phyloP scores from a whole-genome alignment of 1,139 yeast species.

The Protomyces gravidus region DNA sequence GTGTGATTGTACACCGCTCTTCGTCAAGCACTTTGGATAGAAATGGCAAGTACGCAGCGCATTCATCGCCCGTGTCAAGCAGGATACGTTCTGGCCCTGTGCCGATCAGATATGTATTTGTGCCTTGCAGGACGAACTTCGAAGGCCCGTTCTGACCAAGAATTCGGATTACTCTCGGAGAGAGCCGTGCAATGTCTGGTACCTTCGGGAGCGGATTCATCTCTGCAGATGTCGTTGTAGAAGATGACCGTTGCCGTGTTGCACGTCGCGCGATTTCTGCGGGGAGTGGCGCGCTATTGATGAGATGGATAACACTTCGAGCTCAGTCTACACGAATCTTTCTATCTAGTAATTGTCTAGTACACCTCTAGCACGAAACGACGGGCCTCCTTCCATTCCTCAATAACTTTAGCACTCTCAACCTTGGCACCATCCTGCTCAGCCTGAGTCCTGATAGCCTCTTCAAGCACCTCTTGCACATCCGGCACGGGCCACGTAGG shows the following conservation, averaged over 20 bases:
- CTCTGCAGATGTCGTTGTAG: not conserved
- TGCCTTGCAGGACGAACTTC: slow-evolving; percentile 43
- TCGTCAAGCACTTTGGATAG: slow-evolving; percentile 37
- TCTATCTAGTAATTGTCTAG: slow-evolving; percentile 40
- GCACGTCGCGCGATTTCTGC: too few relatives aligned
- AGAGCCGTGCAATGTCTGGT: slow-evolving; percentile 39
- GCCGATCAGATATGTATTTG: slow-evolving; percentile 45
- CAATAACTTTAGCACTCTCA: slow-evolving; percentile 75
- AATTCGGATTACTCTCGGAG: slow-evolving; percentile 43
- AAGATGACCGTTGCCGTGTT: too few relatives aligned
- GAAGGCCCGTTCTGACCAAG: slow-evolving; percentile 42
- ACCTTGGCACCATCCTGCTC: slow-evolving; percentile 59
- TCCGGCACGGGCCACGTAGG: slow-evolving; percentile 99
- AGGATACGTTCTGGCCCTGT: slow-evolving; percentile 40
- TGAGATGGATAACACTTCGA: too few relatives aligned
- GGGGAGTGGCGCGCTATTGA: too few relatives aligned
- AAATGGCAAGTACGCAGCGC: slow-evolving; percentile 37
- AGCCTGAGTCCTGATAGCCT: slow-evolving; percentile 71
- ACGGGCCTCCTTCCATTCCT: slow-evolving; percentile 87
- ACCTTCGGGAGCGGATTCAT: slow-evolving; percentile 27
- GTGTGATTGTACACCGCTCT: slow-evolving; percentile 37
- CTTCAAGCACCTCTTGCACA: slow-evolving; percentile 83
- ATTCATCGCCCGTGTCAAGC: slow-evolving; percentile 44
- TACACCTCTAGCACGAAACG: slow-evolving; percentile 93
- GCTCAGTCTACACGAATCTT: not conserved